Evolutionary conservation across 805 yeast genomes (phyloP), one percentile per base, ranked within the genome.

Genomic region (Maudiozyma barnettii): DNA sequence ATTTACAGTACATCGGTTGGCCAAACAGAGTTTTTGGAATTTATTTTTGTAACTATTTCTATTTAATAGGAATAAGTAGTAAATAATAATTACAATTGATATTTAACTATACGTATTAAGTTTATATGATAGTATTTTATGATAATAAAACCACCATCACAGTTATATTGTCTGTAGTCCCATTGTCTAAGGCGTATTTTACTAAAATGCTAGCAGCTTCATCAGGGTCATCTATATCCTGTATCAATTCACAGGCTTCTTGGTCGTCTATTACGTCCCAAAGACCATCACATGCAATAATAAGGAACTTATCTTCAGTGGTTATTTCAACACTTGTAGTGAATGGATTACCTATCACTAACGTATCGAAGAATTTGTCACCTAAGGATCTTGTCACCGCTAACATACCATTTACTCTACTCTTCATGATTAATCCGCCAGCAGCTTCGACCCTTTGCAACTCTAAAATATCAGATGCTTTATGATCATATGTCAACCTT

Each of bases 311-410:
- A 63, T 90, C 96, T 1, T 65, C 65, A 10, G 53, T 46, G 21
- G 73, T 73, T 29, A 93, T 71, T 57, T 81, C 88, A 1, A 95
- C 88, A 41, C 88, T 79, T 0, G 98, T 87, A 0, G 99, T 91
- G 60, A 83, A 91, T 1, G 99, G 99, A 46, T 81, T 79, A 0
- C 96, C 96, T 30, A 88, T 79, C 18, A 91, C 96, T 48, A 86
- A 70, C 45, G 82, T 84, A 63, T 91, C 95, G 79, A 91, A 83
- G 64, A 87, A 90, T n/a, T 82, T 75, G 63, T 91, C 98, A 18
- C 99, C 99, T 40, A 91, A 71, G 1, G 98, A 84, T 51, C 99
- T 72, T 2, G 96, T 88, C 10, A 91, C 96, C 0, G 98, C 98
- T 44, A 93, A 73, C 65, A 91, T 89, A 3, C 98, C 99, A 64